phyloP scores from a whole-genome alignment of 1,284 basidiomycete species.

The Cryptococcus sp. region DNA sequence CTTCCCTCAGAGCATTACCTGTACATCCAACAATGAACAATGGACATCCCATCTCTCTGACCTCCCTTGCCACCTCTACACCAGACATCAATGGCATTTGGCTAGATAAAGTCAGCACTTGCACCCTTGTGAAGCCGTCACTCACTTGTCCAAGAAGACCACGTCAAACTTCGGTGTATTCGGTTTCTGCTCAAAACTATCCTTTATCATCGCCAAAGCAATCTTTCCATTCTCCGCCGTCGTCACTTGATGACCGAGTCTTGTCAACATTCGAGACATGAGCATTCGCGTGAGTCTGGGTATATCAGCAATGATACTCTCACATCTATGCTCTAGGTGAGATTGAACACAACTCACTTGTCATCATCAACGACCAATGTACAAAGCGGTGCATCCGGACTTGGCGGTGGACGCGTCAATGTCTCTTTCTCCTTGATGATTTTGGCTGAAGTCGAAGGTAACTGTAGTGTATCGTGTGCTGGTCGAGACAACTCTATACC shows the following conservation, averaged over 20 bases:
- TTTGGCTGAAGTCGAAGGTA: neutral
- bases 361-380: conserved; percentile 49
- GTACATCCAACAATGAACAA: conserved; percentile 68
- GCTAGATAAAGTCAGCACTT: conserved; percentile 11
- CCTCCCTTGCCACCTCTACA: conserved; percentile 61
- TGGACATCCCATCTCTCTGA: conserved; percentile 61
- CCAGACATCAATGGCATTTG: conserved; percentile 69
- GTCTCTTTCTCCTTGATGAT: neutral
- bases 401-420: neutral
- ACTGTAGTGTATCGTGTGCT: neutral
- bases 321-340: neutral
- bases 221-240: conserved; percentile 83
- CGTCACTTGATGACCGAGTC: conserved; percentile 70
- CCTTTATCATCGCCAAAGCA: conserved; percentile 65
- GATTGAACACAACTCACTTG: conserved; percentile 24
- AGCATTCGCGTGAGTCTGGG: conserved; percentile 69
- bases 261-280: conserved; percentile 73
- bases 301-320: neutral
- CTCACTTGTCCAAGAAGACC: conserved; percentile 72
- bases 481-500: neutral
- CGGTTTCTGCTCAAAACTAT: conserved; percentile 17
- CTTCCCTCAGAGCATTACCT: conserved; percentile 62
- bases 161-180: conserved; percentile 56
- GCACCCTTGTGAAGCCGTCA: neutral
- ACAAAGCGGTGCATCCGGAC: conserved; percentile 28